Base-by-base conservation (phyloP, 495 filamentous ascomycete species). In the Coniosporium apollinis region DNA sequence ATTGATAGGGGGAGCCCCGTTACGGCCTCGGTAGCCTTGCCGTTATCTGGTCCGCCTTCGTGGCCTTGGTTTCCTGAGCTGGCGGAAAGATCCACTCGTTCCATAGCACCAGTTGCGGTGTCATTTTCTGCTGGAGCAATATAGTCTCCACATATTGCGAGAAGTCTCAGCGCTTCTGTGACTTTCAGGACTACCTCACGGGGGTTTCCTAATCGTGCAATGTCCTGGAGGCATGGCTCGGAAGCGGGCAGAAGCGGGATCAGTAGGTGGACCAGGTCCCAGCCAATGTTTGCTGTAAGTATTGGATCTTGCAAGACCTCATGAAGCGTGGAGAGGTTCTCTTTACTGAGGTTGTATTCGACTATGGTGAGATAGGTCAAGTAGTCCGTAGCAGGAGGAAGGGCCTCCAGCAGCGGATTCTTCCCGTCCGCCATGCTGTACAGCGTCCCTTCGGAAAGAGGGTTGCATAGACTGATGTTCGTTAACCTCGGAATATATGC, bases 131-230 rank as follows among this genome's bases (percentile, higher is more conserved):
- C 53, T 19, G 38, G 37, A 36, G 52, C 22, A 11, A 47, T 51
- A 34, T 38, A 52, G 19, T 71, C 68, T n/a, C n/a, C n/a, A n/a
- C n/a, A n/a, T n/a, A n/a, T n/a, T n/a, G n/a, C n/a, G 33, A 81
- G 57, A 22, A 62, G 46, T 45, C 76, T 61, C 37, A 89, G 57
- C 5, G 69, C 67, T 47, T 92, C 82, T 21, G 82, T 77, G 5
- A 86, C 73, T 39, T 91, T 89, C 39, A 97, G 61, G 26, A 94
- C 79, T 24, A 94, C 89, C 50, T 97, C 89, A 35, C 89, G 65
- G 0, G 89, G 91, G 46, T 96, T 97, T 16, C 89, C 89, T 33
- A 86, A 58, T 7, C 76, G 65, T 14, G 91, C 87, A 10, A 81
- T 66, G 54, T 76, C 67, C 34, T 81, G 72, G 1, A 97, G 66